Base-by-base conservation (phyloP, 805 yeast genomes). In the Candida gorgasii region DNA sequence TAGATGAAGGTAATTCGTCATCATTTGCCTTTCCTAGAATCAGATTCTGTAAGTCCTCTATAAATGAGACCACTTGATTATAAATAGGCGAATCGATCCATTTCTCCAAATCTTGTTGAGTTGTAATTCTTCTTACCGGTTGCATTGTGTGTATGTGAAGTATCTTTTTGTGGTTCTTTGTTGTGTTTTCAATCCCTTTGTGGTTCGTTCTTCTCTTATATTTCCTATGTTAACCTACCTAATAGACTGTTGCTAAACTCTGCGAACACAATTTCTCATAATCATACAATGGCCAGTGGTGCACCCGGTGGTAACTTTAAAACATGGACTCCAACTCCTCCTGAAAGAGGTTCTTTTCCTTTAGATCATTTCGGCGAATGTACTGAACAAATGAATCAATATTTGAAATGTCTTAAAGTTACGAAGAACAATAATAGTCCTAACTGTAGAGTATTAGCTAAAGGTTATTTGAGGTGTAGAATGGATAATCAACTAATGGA, bases 261-360 rank as follows among this genome's bases (percentile, higher is more conserved):
- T 24, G 28, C 28, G 8, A 5, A 24, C n/a, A 11, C n/a, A n/a
- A n/a, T n/a, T n/a, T n/a, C n/a, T n/a, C n/a, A n/a, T n/a, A n/a
- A n/a, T n/a, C n/a, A n/a, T 26, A 18, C n/a, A 13, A 65, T 65
- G 71, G 71, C 71, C 31, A 55, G 62, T 33, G 71, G 71, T 32
- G 64, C 69, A 39, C 71, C 71, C 39, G 69, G 67, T 24, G 62
- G 61, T 7, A 58, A 51, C 36, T 61, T 60, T 39, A 53, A 61
- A 43, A 49, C 57, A 31, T 75, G 84, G 72, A 72, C 80, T 11
- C 96, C 97, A 8, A 84, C 92, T 0, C 96, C 99, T 16, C 99
- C 99, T 2, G 96, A 92, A 51, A 71, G 97, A 51, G 99, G 99
- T 0, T 88, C 98, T 0, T 92, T 92, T 63, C 99, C 98, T 0